phyloP scores from a whole-genome alignment of 169 alveolate genomes.

The Besnoitia besnoiti region DNA sequence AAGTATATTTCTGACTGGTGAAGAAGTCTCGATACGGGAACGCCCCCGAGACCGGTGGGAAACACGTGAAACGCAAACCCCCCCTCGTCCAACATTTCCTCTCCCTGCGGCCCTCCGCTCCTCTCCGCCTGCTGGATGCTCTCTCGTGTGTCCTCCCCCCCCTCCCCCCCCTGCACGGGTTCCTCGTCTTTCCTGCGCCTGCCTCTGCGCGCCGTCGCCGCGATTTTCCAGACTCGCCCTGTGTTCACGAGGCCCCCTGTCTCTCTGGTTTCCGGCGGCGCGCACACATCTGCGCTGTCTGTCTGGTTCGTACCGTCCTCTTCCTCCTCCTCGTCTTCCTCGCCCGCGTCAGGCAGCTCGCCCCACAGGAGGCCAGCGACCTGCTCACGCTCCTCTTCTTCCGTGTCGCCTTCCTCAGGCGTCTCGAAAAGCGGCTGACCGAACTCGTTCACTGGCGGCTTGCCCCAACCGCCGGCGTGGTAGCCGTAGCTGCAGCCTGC shows the following conservation, averaged over 20 bases:
- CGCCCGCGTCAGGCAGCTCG: constrained; percentile 49
- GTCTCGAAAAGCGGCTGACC: constrained; percentile 39
- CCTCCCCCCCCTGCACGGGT: background rate
- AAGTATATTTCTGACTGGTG: background rate
- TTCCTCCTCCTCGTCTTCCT: constrained; percentile 50
- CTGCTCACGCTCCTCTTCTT: constrained; percentile 15
- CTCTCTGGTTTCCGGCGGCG: background rate
- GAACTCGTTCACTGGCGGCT: constrained; percentile 64
- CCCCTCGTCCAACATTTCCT: background rate
- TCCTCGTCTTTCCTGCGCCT: no score
- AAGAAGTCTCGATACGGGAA: background rate
- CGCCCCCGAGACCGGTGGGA: no score
- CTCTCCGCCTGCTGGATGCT: background rate
- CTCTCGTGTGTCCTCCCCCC: background rate
- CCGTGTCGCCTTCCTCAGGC: constrained; percentile 1
- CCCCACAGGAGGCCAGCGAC: constrained; percentile 25
- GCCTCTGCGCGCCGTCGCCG: no score
- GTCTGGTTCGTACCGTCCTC: constrained; percentile 23
- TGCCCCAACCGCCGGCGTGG: constrained; percentile 94
- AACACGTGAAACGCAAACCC: no score
- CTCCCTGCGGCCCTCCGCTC: background rate
- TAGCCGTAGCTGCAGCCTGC: constrained; percentile 86
- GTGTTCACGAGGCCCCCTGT: background rate
- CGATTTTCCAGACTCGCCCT: no score
- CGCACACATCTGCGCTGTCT: no score